A percentile compares a stretch with the other conserved stretches of the same genome.
These are phyloP conservation scores for Cutaneotrichosporon sp. DNA, from an alignment of 1,284 basidiomycete genomes.

Conservation along the genomic window DNA sequence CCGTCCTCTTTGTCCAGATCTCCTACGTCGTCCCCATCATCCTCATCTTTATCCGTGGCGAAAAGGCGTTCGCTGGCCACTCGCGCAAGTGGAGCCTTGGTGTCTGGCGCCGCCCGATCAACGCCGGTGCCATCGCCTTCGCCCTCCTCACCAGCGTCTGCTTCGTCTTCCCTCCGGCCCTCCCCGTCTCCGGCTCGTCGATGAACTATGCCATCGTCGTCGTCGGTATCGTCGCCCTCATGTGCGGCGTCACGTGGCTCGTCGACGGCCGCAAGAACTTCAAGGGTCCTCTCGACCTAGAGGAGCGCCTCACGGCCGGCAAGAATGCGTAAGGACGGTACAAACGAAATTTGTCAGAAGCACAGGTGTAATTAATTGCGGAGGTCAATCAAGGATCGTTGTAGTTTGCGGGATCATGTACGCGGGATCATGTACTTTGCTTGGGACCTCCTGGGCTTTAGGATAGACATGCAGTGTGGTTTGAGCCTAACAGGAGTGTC, in stretches of 20 bases:
- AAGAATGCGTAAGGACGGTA: conserved; percentile 5
- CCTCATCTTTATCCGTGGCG: conserved; percentile 49
- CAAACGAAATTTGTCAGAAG: background rate
- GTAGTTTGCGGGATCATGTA: too few relatives aligned
- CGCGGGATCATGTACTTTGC: too few relatives aligned
- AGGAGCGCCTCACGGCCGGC: conserved; percentile 6
- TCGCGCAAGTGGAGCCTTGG: conserved; percentile 40
- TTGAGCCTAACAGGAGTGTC: too few relatives aligned
- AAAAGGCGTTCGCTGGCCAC: conserved; percentile 38
- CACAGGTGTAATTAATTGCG: too few relatives aligned
- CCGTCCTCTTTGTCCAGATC: conserved; percentile 25
- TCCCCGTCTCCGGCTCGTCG: conserved; percentile 42
- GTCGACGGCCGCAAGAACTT: conserved; percentile 45
- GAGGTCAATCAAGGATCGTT: too few relatives aligned
- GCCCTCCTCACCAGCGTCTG: conserved; percentile 49
- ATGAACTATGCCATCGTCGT: conserved; percentile 51
- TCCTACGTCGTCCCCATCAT: conserved; percentile 42
- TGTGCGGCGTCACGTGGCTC: conserved; percentile 43
- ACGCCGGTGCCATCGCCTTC: conserved; percentile 47
- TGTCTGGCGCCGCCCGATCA: conserved; percentile 35
- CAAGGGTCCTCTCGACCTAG: conserved; percentile 46
- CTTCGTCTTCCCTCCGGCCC: conserved; percentile 52
- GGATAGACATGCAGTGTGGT: too few relatives aligned
- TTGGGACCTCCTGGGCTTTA: too few relatives aligned
- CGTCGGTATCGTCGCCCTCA: conserved; percentile 31